Evolutionary conservation across 2,329 filamentous ascomycete species (phyloP), one percentile per base, ranked within the genome.

Genomic region (Hysterium pulicare): DNA sequence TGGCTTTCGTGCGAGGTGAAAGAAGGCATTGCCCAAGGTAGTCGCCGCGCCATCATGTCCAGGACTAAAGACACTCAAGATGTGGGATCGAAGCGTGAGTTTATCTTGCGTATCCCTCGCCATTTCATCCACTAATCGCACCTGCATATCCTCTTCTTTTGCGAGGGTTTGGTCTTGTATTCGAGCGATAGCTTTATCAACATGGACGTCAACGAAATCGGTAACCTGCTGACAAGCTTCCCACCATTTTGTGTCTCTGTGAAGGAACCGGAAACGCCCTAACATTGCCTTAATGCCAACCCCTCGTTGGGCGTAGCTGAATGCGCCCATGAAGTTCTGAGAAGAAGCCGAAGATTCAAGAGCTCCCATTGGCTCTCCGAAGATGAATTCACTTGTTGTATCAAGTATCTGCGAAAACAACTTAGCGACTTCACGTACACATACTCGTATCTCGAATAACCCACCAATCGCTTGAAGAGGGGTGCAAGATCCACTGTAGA

Each of bases 1-100:
- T n/a, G 54, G 48, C 21, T 54, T 40, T 17, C 55, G 38, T 13
- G 53, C 49, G 4, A 59, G 45, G 31, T 58, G 50, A 23, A 53
- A 57, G 40, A 57, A 45, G 2, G 40, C 44, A 37, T 57, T 58
- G 31, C 43, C 48, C 7, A 59, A 38, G 6, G 50, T 42, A 6
- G 55, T 46, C 3, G 54, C 47, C n/a, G 46, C 45, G 1, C 40
- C 41, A 32, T 58, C 50, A 33, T 54, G 50, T 4, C 47, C 52
- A 3, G 50, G 49, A 11, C 48, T 51, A 40, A 58, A 58, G 4
- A 54, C 45, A 32, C 45, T 57, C 35, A 48, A 39, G 38, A 54
- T 48, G 23, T 49, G 42, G 16, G 38, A 53, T 5, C 44, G 43
- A 3, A 57, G 45, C 10, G 47, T 53, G 21, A 41, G 33, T 5